Evolutionary conservation across 2,329 filamentous ascomycete species (phyloP).

Genomic region (Dactylellina drechsleri): DNA sequence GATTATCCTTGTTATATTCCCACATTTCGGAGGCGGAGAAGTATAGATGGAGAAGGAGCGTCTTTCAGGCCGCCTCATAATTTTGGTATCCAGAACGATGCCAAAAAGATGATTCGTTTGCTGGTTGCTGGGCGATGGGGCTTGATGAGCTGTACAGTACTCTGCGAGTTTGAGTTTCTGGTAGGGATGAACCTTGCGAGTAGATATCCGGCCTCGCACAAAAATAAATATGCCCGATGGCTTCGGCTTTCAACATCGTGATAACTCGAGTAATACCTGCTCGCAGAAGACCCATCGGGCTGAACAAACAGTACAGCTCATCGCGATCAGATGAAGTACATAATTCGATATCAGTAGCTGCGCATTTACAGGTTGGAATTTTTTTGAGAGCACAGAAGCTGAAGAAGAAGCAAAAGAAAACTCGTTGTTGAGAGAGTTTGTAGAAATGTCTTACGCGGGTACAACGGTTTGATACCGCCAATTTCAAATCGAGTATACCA

Average conservation of each 20-base stretch:
- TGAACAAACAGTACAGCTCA: neutral
- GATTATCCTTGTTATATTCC: conserved; percentile 34
- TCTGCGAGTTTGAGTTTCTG: conserved; percentile 34
- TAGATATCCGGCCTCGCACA: conserved; percentile 42
- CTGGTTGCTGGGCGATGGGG: conserved; percentile 38
- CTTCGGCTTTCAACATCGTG: conserved; percentile 26
- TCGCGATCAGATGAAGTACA: neutral
- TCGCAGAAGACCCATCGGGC: conserved; percentile 10
- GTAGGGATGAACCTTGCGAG: conserved; percentile 49
- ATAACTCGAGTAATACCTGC: neutral
- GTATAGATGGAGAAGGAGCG: conserved; percentile 32
- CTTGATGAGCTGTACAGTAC: conserved; percentile 55
- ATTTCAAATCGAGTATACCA: conserved; percentile 52
- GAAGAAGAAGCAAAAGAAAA: conserved; percentile 4
- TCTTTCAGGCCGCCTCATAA: conserved; percentile 46
- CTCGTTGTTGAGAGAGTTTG: neutral
- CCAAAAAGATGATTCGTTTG: conserved; percentile 39
- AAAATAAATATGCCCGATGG: conserved; percentile 36
- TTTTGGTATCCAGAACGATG: conserved; percentile 30
- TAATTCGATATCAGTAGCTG: conserved; percentile 31
- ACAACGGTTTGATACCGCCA: conserved; percentile 42
- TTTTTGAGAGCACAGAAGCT: too few species aligned
- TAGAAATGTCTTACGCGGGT: conserved; percentile 21
- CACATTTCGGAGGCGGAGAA: conserved; percentile 35
- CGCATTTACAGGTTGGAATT: too few species aligned